phyloP scores from a whole-genome alignment of 2,329 filamentous ascomycete species.

The Calonectria fujianensis region DNA sequence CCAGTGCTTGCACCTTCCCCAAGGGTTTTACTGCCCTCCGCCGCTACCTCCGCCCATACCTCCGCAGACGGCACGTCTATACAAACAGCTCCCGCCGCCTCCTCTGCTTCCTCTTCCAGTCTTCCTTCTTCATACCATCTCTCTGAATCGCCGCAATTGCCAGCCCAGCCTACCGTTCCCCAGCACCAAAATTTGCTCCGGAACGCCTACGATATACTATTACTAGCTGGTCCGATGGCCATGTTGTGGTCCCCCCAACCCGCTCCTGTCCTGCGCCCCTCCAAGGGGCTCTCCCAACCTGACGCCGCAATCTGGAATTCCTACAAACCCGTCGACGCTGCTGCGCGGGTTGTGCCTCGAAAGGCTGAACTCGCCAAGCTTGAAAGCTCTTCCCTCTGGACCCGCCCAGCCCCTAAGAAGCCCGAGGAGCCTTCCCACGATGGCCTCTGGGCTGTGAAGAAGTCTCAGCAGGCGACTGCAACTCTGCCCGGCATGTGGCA shows the following conservation, averaged over 20 bases:
- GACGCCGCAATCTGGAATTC: slow-evolving; percentile 61
- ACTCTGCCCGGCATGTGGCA: slow-evolving; percentile 52
- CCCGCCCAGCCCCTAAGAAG: slow-evolving; percentile 47
- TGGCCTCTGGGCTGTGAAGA: slow-evolving; percentile 52
- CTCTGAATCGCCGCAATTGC: slow-evolving; percentile 33
- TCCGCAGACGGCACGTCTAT: slow-evolving; percentile 33
- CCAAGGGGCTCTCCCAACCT: slow-evolving; percentile 61
- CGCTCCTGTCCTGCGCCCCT: slow-evolving; percentile 46
- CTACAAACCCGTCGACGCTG: slow-evolving; percentile 56
- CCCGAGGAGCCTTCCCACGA: slow-evolving; percentile 39
- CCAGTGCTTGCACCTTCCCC: slow-evolving; percentile 31
- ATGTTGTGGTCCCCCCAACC: slow-evolving; percentile 51
- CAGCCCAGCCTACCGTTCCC: slow-evolving; percentile 35
- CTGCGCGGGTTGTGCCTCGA: slow-evolving; percentile 56
- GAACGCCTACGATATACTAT: slow-evolving; percentile 30
- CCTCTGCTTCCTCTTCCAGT: slow-evolving; percentile 19
- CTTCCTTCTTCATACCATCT: slow-evolving; percentile 36
- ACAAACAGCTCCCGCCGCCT: slow-evolving; percentile 40
- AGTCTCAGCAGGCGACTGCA: slow-evolving; percentile 21
- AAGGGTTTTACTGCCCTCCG: slow-evolving; percentile 40
- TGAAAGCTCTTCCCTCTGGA: slow-evolving; percentile 63
- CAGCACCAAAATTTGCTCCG: slow-evolving; percentile 38
- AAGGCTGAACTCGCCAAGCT: slow-evolving; percentile 56
- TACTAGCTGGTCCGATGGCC: slow-evolving; percentile 50
- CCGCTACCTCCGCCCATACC: slow-evolving; percentile 28